Percentiles rank a stretch among this genome's conserved stretches.
These are phyloP conservation scores for Botryotinia convoluta DNA, from an alignment of 2,329 filamentous ascomycete species.

Conservation along the genomic window DNA sequence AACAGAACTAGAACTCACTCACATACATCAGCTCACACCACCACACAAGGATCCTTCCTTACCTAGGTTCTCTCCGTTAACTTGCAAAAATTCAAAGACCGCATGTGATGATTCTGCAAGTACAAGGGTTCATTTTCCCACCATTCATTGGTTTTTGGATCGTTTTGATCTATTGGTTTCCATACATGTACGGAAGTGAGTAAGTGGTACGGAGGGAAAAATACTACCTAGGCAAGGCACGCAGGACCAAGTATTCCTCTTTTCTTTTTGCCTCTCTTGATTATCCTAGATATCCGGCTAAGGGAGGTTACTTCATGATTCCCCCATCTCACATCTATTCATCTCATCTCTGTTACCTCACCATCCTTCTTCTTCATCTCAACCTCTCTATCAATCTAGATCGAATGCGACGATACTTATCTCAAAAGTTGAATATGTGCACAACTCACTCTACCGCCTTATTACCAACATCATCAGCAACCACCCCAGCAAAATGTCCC, in stretches of 20 bases:
- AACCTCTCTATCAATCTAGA: slow-evolving; percentile 7
- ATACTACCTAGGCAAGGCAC: neutral
- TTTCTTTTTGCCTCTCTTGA: neutral
- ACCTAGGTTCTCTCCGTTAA: neutral
- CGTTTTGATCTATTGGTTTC: neutral
- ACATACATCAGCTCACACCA: neutral
- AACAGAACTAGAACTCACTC: neutral
- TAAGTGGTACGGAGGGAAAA: slow-evolving; percentile 3
- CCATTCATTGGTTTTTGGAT: neutral
- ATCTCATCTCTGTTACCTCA: neutral
- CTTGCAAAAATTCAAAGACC: neutral
- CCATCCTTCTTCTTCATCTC: neutral
- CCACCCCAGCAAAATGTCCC: neutral
- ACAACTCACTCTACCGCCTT: neutral
- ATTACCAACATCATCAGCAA: neutral
- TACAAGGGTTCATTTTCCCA: slow-evolving; percentile 22
- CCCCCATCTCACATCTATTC: neutral
- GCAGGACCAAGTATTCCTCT: slow-evolving; percentile 6
- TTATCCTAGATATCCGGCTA: slow-evolving; percentile 1
- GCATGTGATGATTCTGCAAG: slow-evolving; percentile 25
- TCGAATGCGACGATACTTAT: neutral
- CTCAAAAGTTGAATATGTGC: slow-evolving; percentile 11
- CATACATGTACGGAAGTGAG: neutral
- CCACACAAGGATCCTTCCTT: slow-evolving; percentile 8
- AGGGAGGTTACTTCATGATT: slow-evolving; percentile 1